Percentiles rank a stretch among this genome's conserved stretches.
Evolutionary conservation across 2,329 filamentous ascomycete genomes (phyloP).

Genomic region (Torrubiella hemipterigena): DNA sequence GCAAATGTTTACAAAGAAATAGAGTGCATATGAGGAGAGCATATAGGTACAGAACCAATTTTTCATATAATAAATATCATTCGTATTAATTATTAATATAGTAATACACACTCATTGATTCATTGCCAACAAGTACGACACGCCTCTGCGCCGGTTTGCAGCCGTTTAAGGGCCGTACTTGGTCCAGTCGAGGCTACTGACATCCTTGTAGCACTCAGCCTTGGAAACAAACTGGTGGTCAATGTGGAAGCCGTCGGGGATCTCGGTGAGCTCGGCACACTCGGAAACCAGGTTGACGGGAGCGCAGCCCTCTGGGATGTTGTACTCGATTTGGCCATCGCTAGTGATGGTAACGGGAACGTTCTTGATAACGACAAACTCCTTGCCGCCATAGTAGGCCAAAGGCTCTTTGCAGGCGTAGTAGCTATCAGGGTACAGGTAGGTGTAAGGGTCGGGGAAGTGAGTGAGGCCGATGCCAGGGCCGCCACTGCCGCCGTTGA

Average conservation of each 20-base stretch:
- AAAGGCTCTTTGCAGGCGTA: slow-evolving; percentile 30
- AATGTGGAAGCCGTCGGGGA: slow-evolving; percentile 21
- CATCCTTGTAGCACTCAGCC: slow-evolving; percentile 28
- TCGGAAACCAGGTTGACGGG: slow-evolving; percentile 29
- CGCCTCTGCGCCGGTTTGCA: neutral
- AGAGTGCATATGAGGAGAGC: no score
- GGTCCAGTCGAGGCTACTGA: slow-evolving; percentile 24
- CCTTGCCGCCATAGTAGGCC: slow-evolving; percentile 24
- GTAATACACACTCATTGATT: slow-evolving; percentile 1
- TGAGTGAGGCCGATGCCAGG: slow-evolving; percentile 19
- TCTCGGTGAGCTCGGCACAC: slow-evolving; percentile 24
- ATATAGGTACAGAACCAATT: neutral
- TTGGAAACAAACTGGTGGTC: slow-evolving; percentile 26
- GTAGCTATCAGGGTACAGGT: slow-evolving; percentile 20
- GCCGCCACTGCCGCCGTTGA: slow-evolving; percentile 23
- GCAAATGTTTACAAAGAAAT: no score
- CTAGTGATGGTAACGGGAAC: slow-evolving; percentile 13
- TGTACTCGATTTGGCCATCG: slow-evolving; percentile 9
- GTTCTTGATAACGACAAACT: slow-evolving; percentile 27
- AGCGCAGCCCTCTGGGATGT: slow-evolving; percentile 26
- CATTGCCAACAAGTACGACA: slow-evolving; percentile 1
- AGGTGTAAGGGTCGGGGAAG: slow-evolving; percentile 21
- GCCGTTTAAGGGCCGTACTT: slow-evolving; percentile 12
- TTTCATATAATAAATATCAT: neutral
- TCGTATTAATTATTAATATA: neutral